Evolutionary conservation across 768 basidiomycete species (phyloP), one percentile per base, ranked within the genome.

Genomic region (Lenzites betulinus): DNA sequence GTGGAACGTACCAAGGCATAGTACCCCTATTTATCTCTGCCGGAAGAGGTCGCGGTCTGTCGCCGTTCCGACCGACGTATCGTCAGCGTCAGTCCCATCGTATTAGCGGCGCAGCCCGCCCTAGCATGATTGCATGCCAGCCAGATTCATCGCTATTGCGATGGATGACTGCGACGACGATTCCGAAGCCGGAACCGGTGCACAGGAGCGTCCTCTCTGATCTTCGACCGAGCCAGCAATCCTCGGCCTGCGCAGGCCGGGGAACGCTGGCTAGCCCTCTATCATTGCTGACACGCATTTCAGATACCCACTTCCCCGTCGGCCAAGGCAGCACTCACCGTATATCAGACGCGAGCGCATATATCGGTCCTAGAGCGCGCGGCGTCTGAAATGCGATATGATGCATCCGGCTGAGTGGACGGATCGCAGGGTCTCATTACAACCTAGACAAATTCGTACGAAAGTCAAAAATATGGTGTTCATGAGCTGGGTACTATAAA

Each of bases 121-220:
- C 60, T 68, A 58, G 48, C 66, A 68, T 69, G 70, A 69, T 55
- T 57, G 60, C 60, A 74, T 64, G 67, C 63, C 62, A 66, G 51
- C 60, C 51, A 51, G 60, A 47, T 62, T 61, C 70, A 55, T 76
- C 77, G 75, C 77, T 86, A 83, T 80, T 87, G 86, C 86, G 86
- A 87, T 87, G 85, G 86, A 87, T 86, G 85, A 87, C 85, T 87
- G 83, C 85, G 82, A 80, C 78, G 79, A 76, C 75, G 83, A 79
- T 83, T 75, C 77, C 74, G 44, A 51, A 20, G 59, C 50, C 33
- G 58, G 58, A 58, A 47, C 30, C 26, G 62, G 43, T 44, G 44
- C 30, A 59, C 59, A 66, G 62, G 51, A 28, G 48, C 48, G 54
- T 28, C 28, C 44, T 25, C 51, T 12, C 33, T 18, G 7, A 5